These are phyloP conservation scores for Aspergillus sparsus DNA, from an alignment of 495 filamentous ascomycete genomes.

Conservation along the genomic window DNA sequence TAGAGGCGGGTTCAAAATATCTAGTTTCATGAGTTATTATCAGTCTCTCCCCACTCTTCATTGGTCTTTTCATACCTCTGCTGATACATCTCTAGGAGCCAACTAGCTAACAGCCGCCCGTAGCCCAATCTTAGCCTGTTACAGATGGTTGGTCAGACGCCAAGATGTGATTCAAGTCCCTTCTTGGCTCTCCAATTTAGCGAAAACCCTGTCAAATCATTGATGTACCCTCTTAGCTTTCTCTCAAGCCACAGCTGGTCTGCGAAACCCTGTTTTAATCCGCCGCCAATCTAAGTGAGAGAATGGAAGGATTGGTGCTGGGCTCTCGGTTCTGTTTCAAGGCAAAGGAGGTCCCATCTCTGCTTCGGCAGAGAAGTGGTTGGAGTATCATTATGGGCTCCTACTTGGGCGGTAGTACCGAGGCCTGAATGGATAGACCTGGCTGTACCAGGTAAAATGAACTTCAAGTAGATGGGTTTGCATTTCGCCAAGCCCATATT, in stretches of 20 bases:
- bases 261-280: not conserved
- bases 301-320: too few relatives aligned
- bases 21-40: not conserved
- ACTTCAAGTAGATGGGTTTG: not conserved
- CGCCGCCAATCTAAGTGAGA: not conserved
- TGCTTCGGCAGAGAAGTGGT: too few relatives aligned
- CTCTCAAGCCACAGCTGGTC: not conserved
- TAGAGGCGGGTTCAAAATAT: not conserved
- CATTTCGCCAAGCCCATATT: not conserved
- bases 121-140: slow-evolving; percentile 9
- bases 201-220: slow-evolving; percentile 8
- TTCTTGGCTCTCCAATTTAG: slow-evolving; percentile 8
- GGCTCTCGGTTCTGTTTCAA: too few relatives aligned
- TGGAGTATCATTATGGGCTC: too few relatives aligned
- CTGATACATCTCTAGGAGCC: not conserved
- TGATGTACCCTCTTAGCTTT: slow-evolving; percentile 1
- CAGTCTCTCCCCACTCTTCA: not conserved
- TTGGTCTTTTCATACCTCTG: not conserved
- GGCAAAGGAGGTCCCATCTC: too few relatives aligned
- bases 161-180: slow-evolving; percentile 15
- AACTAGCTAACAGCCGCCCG: not conserved
- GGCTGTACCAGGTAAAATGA: not conserved
- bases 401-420: not conserved
- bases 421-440: not conserved
- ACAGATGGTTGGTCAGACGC: slow-evolving; percentile 18